phyloP scores from a whole-genome alignment of 805 yeast genomes.

The Kurtzmaniella fragi region DNA sequence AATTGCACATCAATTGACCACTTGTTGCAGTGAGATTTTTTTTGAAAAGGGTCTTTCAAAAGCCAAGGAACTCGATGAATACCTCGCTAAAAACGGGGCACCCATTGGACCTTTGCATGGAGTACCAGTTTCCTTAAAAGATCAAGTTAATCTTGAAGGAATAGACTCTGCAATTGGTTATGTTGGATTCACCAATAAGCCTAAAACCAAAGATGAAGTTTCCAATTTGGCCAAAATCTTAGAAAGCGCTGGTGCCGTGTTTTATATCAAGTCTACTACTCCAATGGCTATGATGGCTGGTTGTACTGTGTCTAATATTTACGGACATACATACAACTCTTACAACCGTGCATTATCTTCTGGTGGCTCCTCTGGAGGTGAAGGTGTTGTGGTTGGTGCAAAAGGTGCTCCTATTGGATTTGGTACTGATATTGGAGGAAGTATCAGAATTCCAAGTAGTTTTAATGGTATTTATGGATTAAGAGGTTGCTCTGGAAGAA shows the following conservation, averaged over 20 bases:
- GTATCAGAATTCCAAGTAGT: slow-evolving; percentile 51
- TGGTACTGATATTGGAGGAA: slow-evolving; percentile 51
- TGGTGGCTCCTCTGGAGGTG: slow-evolving; percentile 58
- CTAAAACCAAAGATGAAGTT: slow-evolving; percentile 5
- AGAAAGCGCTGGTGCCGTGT: slow-evolving; percentile 5
- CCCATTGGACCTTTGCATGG: slow-evolving; percentile 67
- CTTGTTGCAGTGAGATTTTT: slow-evolving; percentile 18
- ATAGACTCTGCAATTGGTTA: slow-evolving; percentile 5
- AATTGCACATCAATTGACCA: slow-evolving; percentile 17
- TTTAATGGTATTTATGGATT: slow-evolving; percentile 49
- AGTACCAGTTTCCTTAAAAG: slow-evolving; percentile 63
- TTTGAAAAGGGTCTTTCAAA: slow-evolving; percentile 27
- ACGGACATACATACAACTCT: slow-evolving; percentile 21
- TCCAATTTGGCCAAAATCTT: slow-evolving; percentile 7
- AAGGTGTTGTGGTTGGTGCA: slow-evolving; percentile 40
- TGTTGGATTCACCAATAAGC: slow-evolving; percentile 5
- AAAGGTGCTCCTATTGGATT: slow-evolving; percentile 37
- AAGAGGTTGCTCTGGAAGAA: slow-evolving; percentile 44
- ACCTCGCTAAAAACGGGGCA: slow-evolving; percentile 42
- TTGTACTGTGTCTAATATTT: slow-evolving; percentile 2
- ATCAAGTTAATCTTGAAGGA: slow-evolving; percentile 32
- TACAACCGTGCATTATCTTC: slow-evolving; percentile 34
- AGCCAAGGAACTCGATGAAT: slow-evolving; percentile 27
- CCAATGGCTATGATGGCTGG: slow-evolving; percentile 6
- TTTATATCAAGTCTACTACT: slow-evolving; percentile 3